Evolutionary conservation across 108 stramenopile species (phyloP).

Genomic region (Epithemia pelagica): DNA sequence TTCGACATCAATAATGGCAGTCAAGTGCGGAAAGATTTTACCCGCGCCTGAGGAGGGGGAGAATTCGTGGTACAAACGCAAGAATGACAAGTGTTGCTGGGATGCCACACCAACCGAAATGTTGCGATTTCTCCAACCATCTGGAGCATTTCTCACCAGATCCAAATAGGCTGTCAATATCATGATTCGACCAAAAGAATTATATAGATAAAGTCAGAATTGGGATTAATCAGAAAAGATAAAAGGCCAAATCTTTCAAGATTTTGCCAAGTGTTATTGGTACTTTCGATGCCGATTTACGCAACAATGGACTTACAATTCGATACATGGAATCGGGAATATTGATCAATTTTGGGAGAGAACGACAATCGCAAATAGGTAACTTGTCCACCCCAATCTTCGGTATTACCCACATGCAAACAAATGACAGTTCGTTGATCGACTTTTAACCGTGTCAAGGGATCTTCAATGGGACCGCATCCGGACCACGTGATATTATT

Average conservation of each 20-base stretch:
- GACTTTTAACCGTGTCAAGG: not conserved
- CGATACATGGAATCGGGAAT: constrained; percentile 40
- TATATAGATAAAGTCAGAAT: not conserved
- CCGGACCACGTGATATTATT: not conserved
- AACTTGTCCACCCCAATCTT: constrained; percentile 5
- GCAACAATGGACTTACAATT: constrained; percentile 24
- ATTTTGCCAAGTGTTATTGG: too few relatives aligned
- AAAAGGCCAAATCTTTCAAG: not conserved
- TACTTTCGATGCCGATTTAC: not conserved
- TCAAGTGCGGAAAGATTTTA: constrained; percentile 69
- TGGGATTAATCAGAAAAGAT: not conserved
- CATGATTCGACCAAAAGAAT: constrained; percentile 8
- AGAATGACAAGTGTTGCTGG: constrained; percentile 35
- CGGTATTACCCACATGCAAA: constrained; percentile 9
- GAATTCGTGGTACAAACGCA: constrained; percentile 50
- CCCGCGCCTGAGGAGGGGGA: constrained; percentile 3
- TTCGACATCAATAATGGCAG: constrained; percentile 82
- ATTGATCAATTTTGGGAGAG: constrained; percentile 35
- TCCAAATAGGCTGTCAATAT: constrained; percentile 7
- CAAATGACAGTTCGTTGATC: constrained; percentile 10
- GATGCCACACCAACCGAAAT: constrained; percentile 32
- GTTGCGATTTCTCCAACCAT: constrained; percentile 16
- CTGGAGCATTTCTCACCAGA: not conserved
- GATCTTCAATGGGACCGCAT: not conserved
- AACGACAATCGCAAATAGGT: constrained; percentile 32